Base-by-base conservation (phyloP, 352 stramenopile species). In the Blastocystis sp. region DNA sequence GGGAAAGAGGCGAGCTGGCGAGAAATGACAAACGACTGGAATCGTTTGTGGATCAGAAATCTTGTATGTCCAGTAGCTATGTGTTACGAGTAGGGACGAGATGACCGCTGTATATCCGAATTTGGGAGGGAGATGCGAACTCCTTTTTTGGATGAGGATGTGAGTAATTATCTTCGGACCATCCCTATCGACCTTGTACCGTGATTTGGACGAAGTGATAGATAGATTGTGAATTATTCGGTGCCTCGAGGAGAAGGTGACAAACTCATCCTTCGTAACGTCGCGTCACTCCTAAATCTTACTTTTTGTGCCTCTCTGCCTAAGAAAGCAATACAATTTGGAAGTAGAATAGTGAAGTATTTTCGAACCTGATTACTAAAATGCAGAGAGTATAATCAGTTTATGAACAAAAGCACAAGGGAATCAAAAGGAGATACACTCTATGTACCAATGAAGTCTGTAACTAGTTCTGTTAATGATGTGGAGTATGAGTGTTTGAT, bases 291-390 rank as follows among this genome's bases (percentile, higher is more conserved):
- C 56, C 90, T 96, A 43, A 94, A 93, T 18, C 90, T 96, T 0
- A 55, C 69, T 54, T 92, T 92, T 84, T 94, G 92, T 76, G 90
- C 91, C 11, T 79, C 69, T 2, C 90, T 97, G 26, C 93, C 95
- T 0, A 98, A 98, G 90, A 92, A 95, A 20, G 95, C 95, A 9
- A 98, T 98, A 87, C 95, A 98, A 90, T 98, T 98, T 90, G 95
- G 93, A 18, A 94, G 93, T 87, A 92, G 94, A 3, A 96, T 98
- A 87, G 94, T 94, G 29, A 96, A 98, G 91, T 92, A 96, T 20
- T 20, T 20, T 13, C 37, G 13, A 43, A 53, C n/a, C 0, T 6
- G 34, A 34, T 23, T 9, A 47, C 0, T 80, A 23, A 43, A 8
- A 5, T n/a, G 13, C 64, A 80, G 70, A 80, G 45, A 80, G 45